Base-by-base conservation (phyloP, 1,284 basidiomycete genomes). In the Bjerkandera adusta region DNA sequence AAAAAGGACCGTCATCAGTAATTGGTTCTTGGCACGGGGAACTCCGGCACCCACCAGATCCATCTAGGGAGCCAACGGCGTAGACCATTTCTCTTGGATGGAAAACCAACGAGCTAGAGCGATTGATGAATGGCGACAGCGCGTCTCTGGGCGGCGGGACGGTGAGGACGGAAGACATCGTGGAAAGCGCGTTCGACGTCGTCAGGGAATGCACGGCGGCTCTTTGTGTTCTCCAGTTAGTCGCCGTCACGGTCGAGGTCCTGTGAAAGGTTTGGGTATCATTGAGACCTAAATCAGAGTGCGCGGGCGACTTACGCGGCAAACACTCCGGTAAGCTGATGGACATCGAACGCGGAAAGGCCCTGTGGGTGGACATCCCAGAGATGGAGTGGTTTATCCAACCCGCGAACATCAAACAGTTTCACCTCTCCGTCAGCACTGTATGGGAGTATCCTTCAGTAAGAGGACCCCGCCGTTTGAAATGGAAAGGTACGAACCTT, bases 401-500 rank as follows among this genome's bases (percentile, higher is more conserved):
- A 69, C 4, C 80, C 76, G 46, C 97, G 84, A 32, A 92, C 74
- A 65, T 99, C 97, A 89, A 95, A 99, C 26, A 98, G 68, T 54
- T 90, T 86, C 34, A 97, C 86, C 57, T 93, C 85, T 1, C 97
- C 97, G 59, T 92, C 89, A 64, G 92, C 70, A 61, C 95, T 97
- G 50, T 16, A 40, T 41, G 22, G 46, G 22, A 43, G 32, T 29
- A n/a, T n/a, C n/a, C n/a, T n/a, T n/a, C n/a, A n/a, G n/a, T n/a
- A n/a, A n/a, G n/a, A n/a, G n/a, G n/a, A n/a, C n/a, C n/a, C n/a
- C n/a, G n/a, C n/a, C n/a, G n/a, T n/a, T n/a, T n/a, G n/a, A n/a
- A n/a, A n/a, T n/a, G n/a, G n/a, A n/a, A n/a, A n/a, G 10, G 36
- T 12, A 54, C 76, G 47, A 55, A 93, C 92, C 89, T 87, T 32